Evolutionary conservation across 768 basidiomycete species (phyloP).

Genomic region (Chalciporus pseudorubinellus): DNA sequence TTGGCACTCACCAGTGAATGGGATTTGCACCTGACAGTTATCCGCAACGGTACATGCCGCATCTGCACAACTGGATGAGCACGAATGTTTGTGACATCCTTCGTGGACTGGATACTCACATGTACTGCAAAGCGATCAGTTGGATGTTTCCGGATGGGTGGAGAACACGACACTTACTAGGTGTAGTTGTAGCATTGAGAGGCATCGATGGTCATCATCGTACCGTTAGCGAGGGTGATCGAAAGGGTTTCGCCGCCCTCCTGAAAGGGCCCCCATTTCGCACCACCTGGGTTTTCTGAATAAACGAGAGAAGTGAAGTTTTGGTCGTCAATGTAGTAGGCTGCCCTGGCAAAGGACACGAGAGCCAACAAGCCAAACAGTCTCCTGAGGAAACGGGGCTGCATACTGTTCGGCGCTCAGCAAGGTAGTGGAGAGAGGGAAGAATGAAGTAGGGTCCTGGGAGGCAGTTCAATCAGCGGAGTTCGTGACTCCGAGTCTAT

Average conservation of each 20-base stretch:
- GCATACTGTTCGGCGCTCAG: constrained; percentile 3
- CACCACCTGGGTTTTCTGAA: constrained; percentile 11
- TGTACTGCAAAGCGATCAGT: not conserved
- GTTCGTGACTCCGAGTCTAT: too few relatives aligned
- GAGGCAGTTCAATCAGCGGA: too few relatives aligned
- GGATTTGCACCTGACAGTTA: constrained; percentile 15
- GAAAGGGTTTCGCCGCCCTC: constrained; percentile 12
- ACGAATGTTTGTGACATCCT: not conserved
- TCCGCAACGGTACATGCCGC: constrained; percentile 10
- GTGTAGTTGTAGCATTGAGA: constrained; percentile 15
- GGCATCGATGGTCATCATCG: constrained; percentile 10
- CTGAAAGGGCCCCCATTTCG: constrained; percentile 10
- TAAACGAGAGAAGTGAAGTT: constrained; percentile 11
- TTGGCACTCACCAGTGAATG: constrained; percentile 9
- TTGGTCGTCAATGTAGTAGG: constrained; percentile 19
- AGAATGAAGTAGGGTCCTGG: not conserved
- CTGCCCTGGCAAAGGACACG: constrained; percentile 4
- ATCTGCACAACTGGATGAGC: constrained; percentile 2
- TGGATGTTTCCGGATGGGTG: too few relatives aligned
- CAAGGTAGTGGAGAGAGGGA: not conserved
- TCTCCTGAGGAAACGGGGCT: not conserved
- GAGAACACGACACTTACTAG: constrained; percentile 7
- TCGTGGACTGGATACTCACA: not conserved
- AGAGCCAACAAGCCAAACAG: constrained; percentile 2
- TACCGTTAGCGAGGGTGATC: constrained; percentile 8